Evolutionary conservation across 2,329 filamentous ascomycete species (phyloP).

Genomic region (Sordariomycetes sp.): DNA sequence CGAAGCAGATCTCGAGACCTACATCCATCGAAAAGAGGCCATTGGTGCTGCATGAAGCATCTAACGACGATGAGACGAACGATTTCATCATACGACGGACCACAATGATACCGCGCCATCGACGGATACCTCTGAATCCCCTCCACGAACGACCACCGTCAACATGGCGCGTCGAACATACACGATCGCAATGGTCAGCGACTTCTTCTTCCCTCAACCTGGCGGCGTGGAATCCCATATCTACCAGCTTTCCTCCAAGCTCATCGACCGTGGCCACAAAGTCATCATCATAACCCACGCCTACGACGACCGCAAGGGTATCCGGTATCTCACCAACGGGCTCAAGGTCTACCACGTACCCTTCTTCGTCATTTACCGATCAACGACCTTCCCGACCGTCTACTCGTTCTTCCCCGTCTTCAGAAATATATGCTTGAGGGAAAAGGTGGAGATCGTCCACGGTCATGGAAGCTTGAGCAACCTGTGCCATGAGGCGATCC

Average conservation of each 20-base stretch:
- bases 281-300: slow-evolving; percentile 96
- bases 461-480: slow-evolving; percentile 93
- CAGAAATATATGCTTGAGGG: slow-evolving; percentile 87
- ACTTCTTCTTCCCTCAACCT: slow-evolving; percentile 98
- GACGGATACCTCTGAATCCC: too few species aligned
- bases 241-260: slow-evolving; percentile 92
- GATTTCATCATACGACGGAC: too few species aligned
- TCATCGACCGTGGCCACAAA: slow-evolving; percentile 95
- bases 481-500: slow-evolving; percentile 86
- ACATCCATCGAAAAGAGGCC: too few species aligned
- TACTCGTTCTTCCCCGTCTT: slow-evolving; percentile 99
- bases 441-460: slow-evolving; percentile 94
- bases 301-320: slow-evolving; percentile 81
- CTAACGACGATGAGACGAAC: too few species aligned
- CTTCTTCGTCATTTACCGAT: slow-evolving; percentile 91
- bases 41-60: too few species aligned
- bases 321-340: slow-evolving; percentile 93
- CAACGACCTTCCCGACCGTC: slow-evolving; percentile 88
- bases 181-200: slow-evolving; percentile 86
- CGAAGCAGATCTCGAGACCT: too few species aligned
- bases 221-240: slow-evolving; percentile 97
- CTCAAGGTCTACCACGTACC: slow-evolving; percentile 98
- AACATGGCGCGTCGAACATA: slow-evolving; percentile 48
- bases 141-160: slow-evolving; percentile 10
- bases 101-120: too few species aligned